These are phyloP conservation scores for Aspergillus nomiae DNA, from an alignment of 2,329 filamentous ascomycete species.

Conservation along the genomic window DNA sequence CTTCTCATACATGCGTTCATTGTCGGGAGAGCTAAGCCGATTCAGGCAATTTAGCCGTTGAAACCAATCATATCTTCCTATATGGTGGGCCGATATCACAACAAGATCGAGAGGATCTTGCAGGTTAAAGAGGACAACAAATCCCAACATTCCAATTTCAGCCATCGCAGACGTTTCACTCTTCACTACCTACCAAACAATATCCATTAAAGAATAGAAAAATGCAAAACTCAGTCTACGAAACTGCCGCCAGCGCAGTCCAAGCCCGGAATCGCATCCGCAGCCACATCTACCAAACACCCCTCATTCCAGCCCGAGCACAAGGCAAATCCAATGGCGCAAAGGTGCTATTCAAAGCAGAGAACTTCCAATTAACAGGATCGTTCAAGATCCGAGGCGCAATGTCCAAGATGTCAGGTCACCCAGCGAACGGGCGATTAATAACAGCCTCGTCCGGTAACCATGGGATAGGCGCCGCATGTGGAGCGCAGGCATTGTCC, in stretches of 20 bases:
- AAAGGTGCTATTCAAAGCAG: conserved; percentile 1
- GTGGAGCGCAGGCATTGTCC: background rate
- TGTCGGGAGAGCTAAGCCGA: background rate
- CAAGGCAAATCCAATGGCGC: background rate
- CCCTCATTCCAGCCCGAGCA: background rate
- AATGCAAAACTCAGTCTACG: background rate
- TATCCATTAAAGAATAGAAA: background rate
- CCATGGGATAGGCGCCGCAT: background rate
- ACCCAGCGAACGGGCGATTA: background rate
- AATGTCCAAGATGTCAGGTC: background rate
- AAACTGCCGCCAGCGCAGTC: background rate
- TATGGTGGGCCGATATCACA: background rate
- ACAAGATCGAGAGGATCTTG: background rate
- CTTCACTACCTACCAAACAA: background rate
- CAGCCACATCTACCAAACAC: conserved; percentile 6
- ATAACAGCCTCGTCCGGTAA: background rate
- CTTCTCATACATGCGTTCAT: background rate
- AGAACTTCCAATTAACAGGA: conserved; percentile 5
- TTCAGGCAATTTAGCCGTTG: background rate
- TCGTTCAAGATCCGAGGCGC: conserved; percentile 6
- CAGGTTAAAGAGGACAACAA: background rate
- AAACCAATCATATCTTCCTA: background rate
- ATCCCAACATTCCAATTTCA: background rate
- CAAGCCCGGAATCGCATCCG: conserved; percentile 5
- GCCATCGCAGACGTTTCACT: background rate